phyloP scores from a whole-genome alignment of 2,329 filamentous ascomycete genomes.

The Ceratocystis eucalypticola region DNA sequence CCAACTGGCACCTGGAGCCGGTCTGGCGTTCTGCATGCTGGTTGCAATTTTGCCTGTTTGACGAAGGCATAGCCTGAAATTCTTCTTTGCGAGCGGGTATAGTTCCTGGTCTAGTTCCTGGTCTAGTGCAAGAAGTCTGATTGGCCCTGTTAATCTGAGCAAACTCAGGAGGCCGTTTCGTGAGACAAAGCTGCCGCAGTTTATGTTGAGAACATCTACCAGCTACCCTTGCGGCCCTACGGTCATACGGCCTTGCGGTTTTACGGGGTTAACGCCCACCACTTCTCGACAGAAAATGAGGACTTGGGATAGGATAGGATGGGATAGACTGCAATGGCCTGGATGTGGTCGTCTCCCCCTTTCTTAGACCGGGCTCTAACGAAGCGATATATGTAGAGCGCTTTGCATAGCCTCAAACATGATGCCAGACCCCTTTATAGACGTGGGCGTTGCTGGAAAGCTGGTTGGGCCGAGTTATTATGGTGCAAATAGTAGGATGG shows the following conservation, averaged over 20 bases:
- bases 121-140: not conserved
- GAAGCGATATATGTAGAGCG: not conserved
- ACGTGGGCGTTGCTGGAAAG: not conserved
- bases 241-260: not conserved
- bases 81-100: not conserved
- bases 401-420: conserved; percentile 1
- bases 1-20: not conserved
- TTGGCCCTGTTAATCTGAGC: not conserved
- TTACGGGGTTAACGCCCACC: not conserved
- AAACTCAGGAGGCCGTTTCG: not conserved
- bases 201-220: not conserved
- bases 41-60: not conserved
- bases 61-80: not conserved
- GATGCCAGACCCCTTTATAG: not conserved
- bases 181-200: not conserved
- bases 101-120: too few relatives aligned
- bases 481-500: not conserved
- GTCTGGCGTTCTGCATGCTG: not conserved
- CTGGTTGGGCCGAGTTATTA: not conserved
- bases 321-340: not conserved
- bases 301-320: not conserved
- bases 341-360: not conserved
- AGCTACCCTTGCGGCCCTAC: not conserved
- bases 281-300: not conserved
- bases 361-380: not conserved